These are phyloP conservation scores for Echinosophora koreensis DNA, from an alignment of 306 rosid genomes.

Conservation along the genomic window DNA sequence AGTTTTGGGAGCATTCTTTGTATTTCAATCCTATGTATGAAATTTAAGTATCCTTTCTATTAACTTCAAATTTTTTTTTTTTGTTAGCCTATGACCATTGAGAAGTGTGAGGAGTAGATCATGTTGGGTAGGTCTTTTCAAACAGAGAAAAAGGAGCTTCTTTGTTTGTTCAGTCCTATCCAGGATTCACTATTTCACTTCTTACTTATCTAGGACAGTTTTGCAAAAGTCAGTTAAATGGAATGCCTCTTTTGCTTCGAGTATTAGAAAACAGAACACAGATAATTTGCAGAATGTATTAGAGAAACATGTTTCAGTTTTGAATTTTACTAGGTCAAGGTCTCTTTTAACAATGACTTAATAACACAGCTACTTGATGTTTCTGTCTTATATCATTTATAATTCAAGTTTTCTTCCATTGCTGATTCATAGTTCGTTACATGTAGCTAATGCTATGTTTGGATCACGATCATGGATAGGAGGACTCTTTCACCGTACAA, in stretches of 20 bases:
- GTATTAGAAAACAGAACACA: background rate
- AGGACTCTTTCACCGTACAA: conserved; percentile 74
- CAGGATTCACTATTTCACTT: conserved; percentile 24
- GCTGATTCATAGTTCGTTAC: conserved; percentile 50
- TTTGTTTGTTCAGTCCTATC: conserved; percentile 15
- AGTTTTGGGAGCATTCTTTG: background rate
- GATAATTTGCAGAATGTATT: conserved; percentile 16
- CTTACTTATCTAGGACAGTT: conserved; percentile 14
- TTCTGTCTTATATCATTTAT: conserved; percentile 17
- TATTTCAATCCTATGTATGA: conserved; percentile 5
- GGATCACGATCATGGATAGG: conserved; percentile 94
- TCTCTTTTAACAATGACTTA: background rate
- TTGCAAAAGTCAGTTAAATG: conserved; percentile 4
- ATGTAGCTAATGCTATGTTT: conserved; percentile 93
- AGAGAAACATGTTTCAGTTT: conserved; percentile 21
- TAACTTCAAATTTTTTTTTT: background rate
- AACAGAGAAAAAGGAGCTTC: background rate
- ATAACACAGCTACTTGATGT: conserved; percentile 16
- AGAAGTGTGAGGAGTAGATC: background rate
- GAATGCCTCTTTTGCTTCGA: conserved; percentile 31
- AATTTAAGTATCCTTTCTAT: conserved; percentile 11
- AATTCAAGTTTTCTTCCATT: conserved; percentile 33
- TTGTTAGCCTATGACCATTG: background rate
- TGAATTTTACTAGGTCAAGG: conserved; percentile 15
- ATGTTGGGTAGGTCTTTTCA: conserved; percentile 19